A percentile compares a stretch with the other conserved stretches of the same genome.
Evolutionary conservation across 2,329 filamentous ascomycete species (phyloP).

Genomic region (Xylaria sp.): DNA sequence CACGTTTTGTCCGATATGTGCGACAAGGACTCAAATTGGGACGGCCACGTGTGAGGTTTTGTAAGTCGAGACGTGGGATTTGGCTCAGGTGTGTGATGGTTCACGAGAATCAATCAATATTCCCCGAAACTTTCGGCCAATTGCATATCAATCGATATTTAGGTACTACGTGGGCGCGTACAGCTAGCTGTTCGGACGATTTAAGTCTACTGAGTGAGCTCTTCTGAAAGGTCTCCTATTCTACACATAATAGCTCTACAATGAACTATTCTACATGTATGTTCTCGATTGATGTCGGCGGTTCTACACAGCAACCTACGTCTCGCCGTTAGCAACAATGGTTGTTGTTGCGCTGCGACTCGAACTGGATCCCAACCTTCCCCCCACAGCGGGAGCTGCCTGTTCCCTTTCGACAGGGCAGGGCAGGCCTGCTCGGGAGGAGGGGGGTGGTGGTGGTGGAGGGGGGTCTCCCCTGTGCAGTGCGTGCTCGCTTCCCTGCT

Average conservation of each 20-base stretch:
- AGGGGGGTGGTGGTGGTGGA: slow-evolving; percentile 10
- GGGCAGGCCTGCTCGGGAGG: slow-evolving; percentile 1
- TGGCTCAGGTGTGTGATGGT: neutral
- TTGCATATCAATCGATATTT: no score
- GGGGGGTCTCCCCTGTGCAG: slow-evolving; percentile 17
- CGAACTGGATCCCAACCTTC: neutral
- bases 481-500: slow-evolving; percentile 26
- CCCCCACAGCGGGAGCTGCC: slow-evolving; percentile 26
- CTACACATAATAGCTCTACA: neutral
- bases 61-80: slow-evolving; percentile 14
- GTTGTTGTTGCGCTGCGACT: no score
- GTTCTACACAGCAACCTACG: neutral
- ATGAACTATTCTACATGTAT: neutral
- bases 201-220: neutral
- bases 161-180: no score
- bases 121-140: neutral
- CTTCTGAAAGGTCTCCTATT: neutral
- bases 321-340: neutral
- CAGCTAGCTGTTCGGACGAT: no score
- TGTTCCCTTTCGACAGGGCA: slow-evolving; percentile 10
- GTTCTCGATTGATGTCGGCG: neutral
- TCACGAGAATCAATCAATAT: no score
- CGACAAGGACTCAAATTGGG: neutral
- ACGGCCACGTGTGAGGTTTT: slow-evolving; percentile 6
- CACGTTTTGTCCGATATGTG: neutral